phyloP scores from a whole-genome alignment of 306 rosid genomes.

The Crotalaria pallida region DNA sequence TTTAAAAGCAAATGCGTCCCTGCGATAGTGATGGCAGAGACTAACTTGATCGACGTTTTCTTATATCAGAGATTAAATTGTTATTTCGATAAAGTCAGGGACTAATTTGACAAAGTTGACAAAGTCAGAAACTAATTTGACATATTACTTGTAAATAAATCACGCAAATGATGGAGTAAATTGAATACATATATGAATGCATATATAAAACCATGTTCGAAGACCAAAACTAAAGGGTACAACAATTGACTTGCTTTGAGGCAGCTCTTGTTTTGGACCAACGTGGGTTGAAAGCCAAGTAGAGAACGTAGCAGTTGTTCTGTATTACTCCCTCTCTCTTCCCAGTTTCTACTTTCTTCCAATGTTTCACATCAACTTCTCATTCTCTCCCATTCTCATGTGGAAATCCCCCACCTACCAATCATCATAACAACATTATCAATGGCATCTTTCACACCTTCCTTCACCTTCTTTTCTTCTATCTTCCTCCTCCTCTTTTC shows the following conservation, averaged over 20 bases:
- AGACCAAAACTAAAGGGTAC: not conserved
- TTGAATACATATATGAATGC: too few relatives aligned
- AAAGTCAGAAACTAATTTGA: too few relatives aligned
- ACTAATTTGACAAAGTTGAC: too few relatives aligned
- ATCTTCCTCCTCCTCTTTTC: not conserved
- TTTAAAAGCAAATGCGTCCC: too few relatives aligned
- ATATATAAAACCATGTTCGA: not conserved
- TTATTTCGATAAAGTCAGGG: too few relatives aligned
- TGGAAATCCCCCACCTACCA: not conserved
- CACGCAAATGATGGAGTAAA: too few relatives aligned
- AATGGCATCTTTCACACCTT: not conserved
- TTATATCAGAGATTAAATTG: too few relatives aligned
- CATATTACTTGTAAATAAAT: too few relatives aligned
- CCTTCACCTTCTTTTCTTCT: not conserved
- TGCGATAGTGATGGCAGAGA: too few relatives aligned
- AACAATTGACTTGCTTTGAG: slow-evolving; percentile 17
- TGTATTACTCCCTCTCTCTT: slow-evolving; percentile 1
- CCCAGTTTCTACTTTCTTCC: not conserved
- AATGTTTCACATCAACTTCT: not conserved
- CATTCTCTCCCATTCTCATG: not conserved
- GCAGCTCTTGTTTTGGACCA: slow-evolving; percentile 21
- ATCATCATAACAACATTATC: not conserved
- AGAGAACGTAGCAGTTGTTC: slow-evolving; percentile 14
- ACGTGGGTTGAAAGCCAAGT: slow-evolving; percentile 44
- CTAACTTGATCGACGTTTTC: too few relatives aligned